A percentile compares a stretch with the other conserved stretches of the same genome.
Conservation (phyloP, 345 rosid species). For the Alliaria petiolata region DNA sequence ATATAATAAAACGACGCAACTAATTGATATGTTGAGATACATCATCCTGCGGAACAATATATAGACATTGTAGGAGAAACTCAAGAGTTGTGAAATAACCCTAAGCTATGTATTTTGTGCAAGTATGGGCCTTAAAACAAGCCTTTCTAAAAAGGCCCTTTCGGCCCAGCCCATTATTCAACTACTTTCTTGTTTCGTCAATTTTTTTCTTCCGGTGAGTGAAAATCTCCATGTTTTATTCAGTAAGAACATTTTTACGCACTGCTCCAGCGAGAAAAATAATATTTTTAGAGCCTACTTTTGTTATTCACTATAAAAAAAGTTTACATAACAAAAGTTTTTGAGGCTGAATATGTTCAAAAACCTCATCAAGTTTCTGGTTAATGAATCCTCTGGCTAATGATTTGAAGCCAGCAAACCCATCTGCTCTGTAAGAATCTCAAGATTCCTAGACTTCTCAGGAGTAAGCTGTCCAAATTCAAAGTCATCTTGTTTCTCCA, state of each 20-base stretch:
- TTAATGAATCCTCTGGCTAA: neutral
- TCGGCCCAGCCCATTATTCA: neutral
- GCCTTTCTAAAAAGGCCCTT: neutral
- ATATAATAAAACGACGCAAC: neutral
- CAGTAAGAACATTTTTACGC: neutral
- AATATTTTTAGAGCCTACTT: neutral
- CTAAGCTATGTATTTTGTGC: neutral
- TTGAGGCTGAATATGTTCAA: slow-evolving; percentile 14
- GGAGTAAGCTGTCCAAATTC: slow-evolving; percentile 38
- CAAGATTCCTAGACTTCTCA: slow-evolving; percentile 43
- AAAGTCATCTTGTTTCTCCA: slow-evolving; percentile 42
- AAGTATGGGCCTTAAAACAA: neutral
- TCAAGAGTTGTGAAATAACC: neutral
- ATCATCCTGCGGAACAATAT: neutral
- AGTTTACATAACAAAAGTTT: neutral
- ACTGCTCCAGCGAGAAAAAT: neutral
- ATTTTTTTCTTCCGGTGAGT: too few species aligned
- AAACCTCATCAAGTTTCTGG: neutral
- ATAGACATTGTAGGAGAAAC: neutral
- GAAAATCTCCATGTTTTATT: too few species aligned
- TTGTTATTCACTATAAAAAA: neutral
- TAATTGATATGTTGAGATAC: neutral
- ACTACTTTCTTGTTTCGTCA: too few species aligned
- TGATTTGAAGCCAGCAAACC: slow-evolving; percentile 45
- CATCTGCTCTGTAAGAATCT: slow-evolving; percentile 55